A percentile compares a stretch with the other conserved stretches of the same genome.
phyloP scores from a whole-genome alignment of 257 asterid genomes.

The Hygrophila difformis region DNA sequence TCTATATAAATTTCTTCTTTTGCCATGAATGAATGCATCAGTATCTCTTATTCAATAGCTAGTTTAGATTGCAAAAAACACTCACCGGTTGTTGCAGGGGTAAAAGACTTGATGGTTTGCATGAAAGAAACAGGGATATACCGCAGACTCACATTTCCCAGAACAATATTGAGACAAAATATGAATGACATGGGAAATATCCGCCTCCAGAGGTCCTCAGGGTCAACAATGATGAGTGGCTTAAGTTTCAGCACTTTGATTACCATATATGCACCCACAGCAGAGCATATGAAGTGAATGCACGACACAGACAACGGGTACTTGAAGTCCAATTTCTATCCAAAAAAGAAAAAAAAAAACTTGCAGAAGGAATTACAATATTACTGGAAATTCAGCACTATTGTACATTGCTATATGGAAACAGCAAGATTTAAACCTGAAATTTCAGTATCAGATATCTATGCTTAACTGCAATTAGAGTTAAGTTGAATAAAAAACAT shows the following conservation, averaged over 20 bases:
- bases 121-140: slow-evolving; percentile 59
- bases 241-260: slow-evolving; percentile 48
- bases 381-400: too few species aligned
- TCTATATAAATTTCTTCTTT: too few species aligned
- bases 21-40: too few species aligned
- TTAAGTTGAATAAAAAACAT: too few species aligned
- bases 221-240: slow-evolving; percentile 43
- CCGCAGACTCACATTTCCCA: slow-evolving; percentile 53
- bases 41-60: too few species aligned
- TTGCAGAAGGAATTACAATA: neutral
- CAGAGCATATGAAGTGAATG: slow-evolving; percentile 54
- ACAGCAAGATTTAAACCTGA: too few species aligned
- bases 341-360: too few species aligned
- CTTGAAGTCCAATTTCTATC: slow-evolving; percentile 67
- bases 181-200: slow-evolving; percentile 57
- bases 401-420: too few species aligned
- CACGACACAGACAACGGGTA: slow-evolving; percentile 60
- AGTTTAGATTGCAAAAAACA: neutral
- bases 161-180: slow-evolving; percentile 45
- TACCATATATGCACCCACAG: slow-evolving; percentile 57
- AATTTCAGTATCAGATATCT: too few species aligned
- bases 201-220: slow-evolving; percentile 51
- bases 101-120: slow-evolving; percentile 60
- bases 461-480: too few species aligned
- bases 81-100: slow-evolving; percentile 60